These are phyloP conservation scores for Phenoliferia sp. DNA, from an alignment of 1,284 basidiomycete genomes.

Conservation along the genomic window DNA sequence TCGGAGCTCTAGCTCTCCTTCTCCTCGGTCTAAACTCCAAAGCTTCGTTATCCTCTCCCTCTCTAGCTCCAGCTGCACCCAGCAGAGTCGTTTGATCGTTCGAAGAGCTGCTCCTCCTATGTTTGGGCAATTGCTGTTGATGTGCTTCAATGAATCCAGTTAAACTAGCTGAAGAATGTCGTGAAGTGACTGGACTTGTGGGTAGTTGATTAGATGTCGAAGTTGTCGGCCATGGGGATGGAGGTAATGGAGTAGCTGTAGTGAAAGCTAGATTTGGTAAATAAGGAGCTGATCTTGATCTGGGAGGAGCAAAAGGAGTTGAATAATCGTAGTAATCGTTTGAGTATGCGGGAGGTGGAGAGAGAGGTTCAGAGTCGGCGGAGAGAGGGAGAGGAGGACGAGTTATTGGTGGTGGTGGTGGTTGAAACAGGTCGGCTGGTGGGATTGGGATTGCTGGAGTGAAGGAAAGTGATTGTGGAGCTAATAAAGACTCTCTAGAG, in stretches of 20 bases:
- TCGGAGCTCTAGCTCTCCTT: not conserved
- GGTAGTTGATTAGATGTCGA: not conserved
- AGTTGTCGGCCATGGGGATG: not conserved
- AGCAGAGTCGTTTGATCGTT: not conserved
- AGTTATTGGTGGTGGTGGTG: too few relatives aligned
- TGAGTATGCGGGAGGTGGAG: not conserved
- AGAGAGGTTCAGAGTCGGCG: not conserved
- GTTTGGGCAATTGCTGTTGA: not conserved
- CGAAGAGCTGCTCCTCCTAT: too few relatives aligned
- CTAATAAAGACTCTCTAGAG: not conserved
- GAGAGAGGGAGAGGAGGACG: not conserved
- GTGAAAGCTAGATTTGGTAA: not conserved
- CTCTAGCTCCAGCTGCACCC: not conserved
- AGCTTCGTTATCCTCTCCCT: slow-evolving; percentile 1
- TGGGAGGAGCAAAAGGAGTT: not conserved
- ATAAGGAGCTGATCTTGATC: not conserved
- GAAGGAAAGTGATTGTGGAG: not conserved
- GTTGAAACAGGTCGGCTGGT: not conserved
- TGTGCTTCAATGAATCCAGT: not conserved
- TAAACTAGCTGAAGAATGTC: not conserved
- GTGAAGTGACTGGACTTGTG: not conserved
- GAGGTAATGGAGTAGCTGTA: not conserved
- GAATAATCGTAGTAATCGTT: not conserved
- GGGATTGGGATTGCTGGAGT: too few relatives aligned
- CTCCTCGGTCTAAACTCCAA: slow-evolving; percentile 2